Evolutionary conservation across 768 basidiomycete genomes (phyloP), one percentile per base, ranked within the genome.

Genomic region (Leccinum aurantiacum): DNA sequence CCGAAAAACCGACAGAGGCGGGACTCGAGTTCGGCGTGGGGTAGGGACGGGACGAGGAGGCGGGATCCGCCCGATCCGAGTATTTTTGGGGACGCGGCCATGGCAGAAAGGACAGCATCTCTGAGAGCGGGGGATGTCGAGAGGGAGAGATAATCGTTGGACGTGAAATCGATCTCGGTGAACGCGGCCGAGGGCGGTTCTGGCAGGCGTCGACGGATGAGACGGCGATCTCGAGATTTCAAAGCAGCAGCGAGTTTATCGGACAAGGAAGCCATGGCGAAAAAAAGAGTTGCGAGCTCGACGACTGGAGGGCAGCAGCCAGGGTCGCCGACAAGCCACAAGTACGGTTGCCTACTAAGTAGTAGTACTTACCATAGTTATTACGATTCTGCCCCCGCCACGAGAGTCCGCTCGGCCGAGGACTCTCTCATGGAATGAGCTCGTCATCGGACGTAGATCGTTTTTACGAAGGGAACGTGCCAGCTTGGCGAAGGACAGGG

Each of bases 141-240:
- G 25, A 97, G 80, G 0, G 93, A 93, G 56, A 97, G 88, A 74
- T 95, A 97, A 74, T 97, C 93, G 73, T 96, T 97, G 3, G 93
- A 90, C n/a, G 82, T 89, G 72, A 93, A 93, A 69, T 94, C 91
- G 63, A 57, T 69, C 51, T 67, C 62, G 14, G 73, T 53, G 19
- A 73, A 65, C 6, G 77, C 72, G 6, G 76, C 71, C 19, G 80
- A 73, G 47, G 73, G 71, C 0, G 82, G 81, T 58, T 84, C 78
- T 5, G 90, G 89, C 2, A 94, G 83, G 24, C 82, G 78, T 44
- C 91, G 84, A n/a, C 86, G 80, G 69, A 91, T 90, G 61, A 76
- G 71, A n/a, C 89, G 82, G 33, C 80, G 72, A 15, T 87, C 84
- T 47, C 92, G 84, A 22, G 90, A 88, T 2, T 73, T 61, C 41